Percentiles rank a stretch among this genome's conserved stretches.
Evolutionary conservation across 331 rosid species (phyloP).

Genomic region (Pyracantha coccinea): DNA sequence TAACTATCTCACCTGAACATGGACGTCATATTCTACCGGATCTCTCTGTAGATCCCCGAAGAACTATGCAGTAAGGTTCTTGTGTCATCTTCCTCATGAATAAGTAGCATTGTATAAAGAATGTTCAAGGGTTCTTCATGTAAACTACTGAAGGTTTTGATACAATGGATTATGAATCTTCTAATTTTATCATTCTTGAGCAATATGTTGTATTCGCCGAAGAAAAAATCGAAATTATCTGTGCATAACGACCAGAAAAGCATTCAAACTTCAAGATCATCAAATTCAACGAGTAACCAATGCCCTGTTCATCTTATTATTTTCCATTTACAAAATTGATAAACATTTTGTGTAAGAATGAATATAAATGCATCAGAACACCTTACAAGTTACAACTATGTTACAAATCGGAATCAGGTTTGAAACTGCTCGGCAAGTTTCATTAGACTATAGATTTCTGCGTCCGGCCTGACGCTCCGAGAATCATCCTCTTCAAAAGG

Average conservation of each 20-base stretch:
- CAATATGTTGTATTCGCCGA: neutral
- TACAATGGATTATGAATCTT: too few relatives aligned
- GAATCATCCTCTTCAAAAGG: constrained; percentile 78
- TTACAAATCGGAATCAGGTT: constrained; percentile 22
- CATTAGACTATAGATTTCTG: constrained; percentile 81
- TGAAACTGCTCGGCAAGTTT: constrained; percentile 78
- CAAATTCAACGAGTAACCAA: neutral
- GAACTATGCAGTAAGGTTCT: neutral
- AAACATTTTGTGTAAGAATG: neutral
- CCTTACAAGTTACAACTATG: neutral
- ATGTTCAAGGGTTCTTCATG: neutral
- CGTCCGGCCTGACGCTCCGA: constrained; percentile 84
- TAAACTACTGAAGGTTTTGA: too few relatives aligned
- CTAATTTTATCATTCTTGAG: neutral
- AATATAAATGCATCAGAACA: neutral
- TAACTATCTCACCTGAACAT: constrained; percentile 62
- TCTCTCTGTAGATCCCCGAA: neutral
- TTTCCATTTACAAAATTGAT: neutral
- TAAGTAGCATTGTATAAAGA: neutral
- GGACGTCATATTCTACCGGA: neutral
- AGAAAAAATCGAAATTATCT: too few relatives aligned
- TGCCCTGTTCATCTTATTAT: neutral
- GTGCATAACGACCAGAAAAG: too few relatives aligned
- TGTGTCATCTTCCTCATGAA: neutral
- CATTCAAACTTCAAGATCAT: too few relatives aligned